Conservation (phyloP, 768 basidiomycete genomes). For the Mycena venus region DNA sequence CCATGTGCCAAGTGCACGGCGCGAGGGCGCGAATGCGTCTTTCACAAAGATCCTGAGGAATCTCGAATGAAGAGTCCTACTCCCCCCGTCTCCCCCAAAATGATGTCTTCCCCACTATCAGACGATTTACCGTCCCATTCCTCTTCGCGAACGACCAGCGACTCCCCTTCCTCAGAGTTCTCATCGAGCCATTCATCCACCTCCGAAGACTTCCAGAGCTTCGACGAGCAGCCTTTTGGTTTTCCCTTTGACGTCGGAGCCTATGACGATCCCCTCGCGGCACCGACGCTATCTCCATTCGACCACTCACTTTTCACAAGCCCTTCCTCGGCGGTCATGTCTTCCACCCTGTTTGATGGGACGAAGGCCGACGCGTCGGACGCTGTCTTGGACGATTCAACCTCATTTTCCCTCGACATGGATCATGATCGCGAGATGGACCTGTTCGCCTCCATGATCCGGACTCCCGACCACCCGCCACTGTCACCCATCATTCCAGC, state of each 20-base stretch:
- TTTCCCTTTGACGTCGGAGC: slow-evolving; percentile 42
- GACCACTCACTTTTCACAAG: neutral
- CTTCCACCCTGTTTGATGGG: neutral
- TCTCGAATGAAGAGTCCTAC: slow-evolving; percentile 54
- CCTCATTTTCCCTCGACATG: neutral
- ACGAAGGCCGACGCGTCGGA: neutral
- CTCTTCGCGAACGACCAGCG: neutral
- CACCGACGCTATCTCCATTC: neutral
- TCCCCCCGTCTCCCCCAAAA: neutral
- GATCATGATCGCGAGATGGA: neutral
- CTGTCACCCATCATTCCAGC: neutral
- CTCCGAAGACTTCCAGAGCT: slow-evolving; percentile 46
- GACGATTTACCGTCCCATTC: too few species aligned
- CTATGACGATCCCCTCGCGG: neutral
- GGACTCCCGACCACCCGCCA: neutral
- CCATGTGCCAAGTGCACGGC: slow-evolving; percentile 78
- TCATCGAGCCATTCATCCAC: slow-evolving; percentile 56
- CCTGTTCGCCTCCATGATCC: slow-evolving; percentile 3
- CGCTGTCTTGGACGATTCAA: neutral
- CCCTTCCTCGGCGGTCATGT: neutral
- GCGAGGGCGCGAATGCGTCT: slow-evolving; percentile 75
- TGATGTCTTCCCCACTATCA: neutral
- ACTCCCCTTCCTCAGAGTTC: slow-evolving; percentile 34
- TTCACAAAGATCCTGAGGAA: slow-evolving; percentile 64
- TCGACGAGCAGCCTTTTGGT: slow-evolving; percentile 42